Base-by-base conservation (phyloP, 805 yeast genomes). In the Deakozyma indianensis region DNA sequence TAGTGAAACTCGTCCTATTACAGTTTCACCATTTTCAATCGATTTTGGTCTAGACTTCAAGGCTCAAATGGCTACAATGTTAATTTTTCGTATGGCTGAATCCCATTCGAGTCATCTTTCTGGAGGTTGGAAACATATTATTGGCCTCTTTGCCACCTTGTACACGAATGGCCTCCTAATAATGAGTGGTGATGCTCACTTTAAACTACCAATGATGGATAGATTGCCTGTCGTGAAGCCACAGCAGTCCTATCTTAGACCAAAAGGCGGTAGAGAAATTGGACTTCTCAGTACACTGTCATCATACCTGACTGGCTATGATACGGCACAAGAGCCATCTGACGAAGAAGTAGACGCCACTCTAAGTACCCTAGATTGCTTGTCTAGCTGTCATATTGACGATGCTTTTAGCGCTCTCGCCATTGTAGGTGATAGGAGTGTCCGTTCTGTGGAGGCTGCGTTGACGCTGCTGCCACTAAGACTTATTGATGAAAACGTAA, bases 321-420 rank as follows among this genome's bases (percentile, higher is more conserved):
- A 81, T 1, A 96, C 87, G 55, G 94, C 85, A 45, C 80, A 82
- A 0, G 97, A 90, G 60, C 99, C 99, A 11, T 75, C 94, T 1
- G 94, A 84, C 47, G 95, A 85, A 56, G 96, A 90, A 53, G 80
- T 92, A 43, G 95, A 87, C 51, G 74, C 84, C 3, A 84, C 97
- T 0, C 61, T 82, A 14, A 79, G 86, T 3, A 83, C 96, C 0
- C 65, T 81, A 40, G 95, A 88, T 52, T 90, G 96, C 58, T 70
- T 90, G 44, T 75, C 75, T 44, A 76, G 90, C 0, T 77, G 92
- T 50, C 73, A 74, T 43, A 64, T 87, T 3, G 61, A 71, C 3
- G 66, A 68, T 1, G 65, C 86, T 1, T 71, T 86, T 48, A 72
- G 70, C 42, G 69, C 69, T 20, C 41, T 55, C 16, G 25, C 41